phyloP scores from a whole-genome alignment of 2,329 filamentous ascomycete species.

The Aspergillus pseudonomiae region DNA sequence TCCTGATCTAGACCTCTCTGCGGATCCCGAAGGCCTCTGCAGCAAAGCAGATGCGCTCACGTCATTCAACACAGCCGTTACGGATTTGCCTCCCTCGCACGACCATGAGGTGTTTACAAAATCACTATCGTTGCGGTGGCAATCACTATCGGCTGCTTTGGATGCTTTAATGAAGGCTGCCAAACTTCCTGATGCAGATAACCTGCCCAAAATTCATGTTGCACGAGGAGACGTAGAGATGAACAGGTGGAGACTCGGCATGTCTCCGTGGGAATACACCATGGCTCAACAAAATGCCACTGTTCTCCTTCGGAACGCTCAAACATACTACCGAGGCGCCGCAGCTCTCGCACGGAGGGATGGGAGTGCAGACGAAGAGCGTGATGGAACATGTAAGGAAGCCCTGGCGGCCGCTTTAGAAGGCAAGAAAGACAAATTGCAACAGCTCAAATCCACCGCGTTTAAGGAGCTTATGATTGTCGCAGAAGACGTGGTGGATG shows the following conservation, averaged over 20 bases:
- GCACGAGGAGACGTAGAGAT: conserved; percentile 60
- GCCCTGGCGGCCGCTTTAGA: conserved; percentile 51
- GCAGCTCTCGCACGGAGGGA: conserved; percentile 44
- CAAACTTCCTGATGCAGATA: conserved; percentile 54
- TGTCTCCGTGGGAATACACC: conserved; percentile 46
- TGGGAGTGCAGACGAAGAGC: conserved; percentile 46
- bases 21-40: conserved; percentile 54
- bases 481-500: conserved; percentile 56
- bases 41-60: conserved; percentile 61
- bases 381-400: conserved; percentile 52
- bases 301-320: conserved; percentile 58
- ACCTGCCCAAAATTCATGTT: conserved; percentile 57
- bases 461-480: conserved; percentile 46
- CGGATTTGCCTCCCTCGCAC: conserved; percentile 34
- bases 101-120: conserved; percentile 34
- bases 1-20: conserved; percentile 43
- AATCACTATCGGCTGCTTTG: conserved; percentile 55
- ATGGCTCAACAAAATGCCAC: conserved; percentile 48
- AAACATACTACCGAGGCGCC: conserved; percentile 61
- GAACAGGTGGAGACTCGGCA: conserved; percentile 55
- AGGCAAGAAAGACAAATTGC: conserved; percentile 44
- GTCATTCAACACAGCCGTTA: conserved; percentile 54
- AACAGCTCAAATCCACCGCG: conserved; percentile 36
- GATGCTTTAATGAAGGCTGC: conserved; percentile 54
- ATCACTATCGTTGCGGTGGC: conserved; percentile 51